A percentile compares a stretch with the other conserved stretches of the same genome.
phyloP scores from a whole-genome alignment of 2,329 filamentous ascomycete genomes.

The Gaeumannomyces tritici region DNA sequence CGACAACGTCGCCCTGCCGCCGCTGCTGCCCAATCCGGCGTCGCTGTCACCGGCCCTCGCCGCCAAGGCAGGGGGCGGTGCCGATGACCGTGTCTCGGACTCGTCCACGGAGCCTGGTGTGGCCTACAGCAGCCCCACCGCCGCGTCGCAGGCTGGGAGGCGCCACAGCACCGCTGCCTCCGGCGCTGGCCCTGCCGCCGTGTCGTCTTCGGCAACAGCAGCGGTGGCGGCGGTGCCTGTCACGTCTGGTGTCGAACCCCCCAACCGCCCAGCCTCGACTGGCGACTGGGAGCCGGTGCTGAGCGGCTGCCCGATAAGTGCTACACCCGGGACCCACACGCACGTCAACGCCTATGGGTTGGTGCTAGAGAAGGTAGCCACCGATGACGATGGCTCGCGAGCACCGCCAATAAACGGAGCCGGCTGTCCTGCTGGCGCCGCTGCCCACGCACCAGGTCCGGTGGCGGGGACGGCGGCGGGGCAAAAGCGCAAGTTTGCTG shows the following conservation, averaged over 20 bases:
- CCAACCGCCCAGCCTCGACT: not conserved
- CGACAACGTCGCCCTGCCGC: not conserved
- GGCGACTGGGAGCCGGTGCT: not conserved
- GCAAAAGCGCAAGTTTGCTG: constrained; percentile 29
- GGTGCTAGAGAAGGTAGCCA: not conserved
- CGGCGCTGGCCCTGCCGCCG: not conserved
- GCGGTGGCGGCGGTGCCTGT: not conserved
- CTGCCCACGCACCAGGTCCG: not conserved
- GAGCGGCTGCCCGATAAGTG: not conserved
- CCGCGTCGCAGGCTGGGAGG: not conserved
- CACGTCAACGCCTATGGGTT: not conserved
- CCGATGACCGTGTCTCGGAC: not conserved
- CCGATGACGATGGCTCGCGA: not conserved
- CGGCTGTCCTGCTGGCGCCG: not conserved
- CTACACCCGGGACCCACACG: not conserved
- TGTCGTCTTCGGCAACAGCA: not conserved
- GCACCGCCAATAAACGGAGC: not conserved
- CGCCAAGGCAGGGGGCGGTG: too few relatives aligned
- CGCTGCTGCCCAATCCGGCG: not conserved
- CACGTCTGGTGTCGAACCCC: not conserved
- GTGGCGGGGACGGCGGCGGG: constrained; percentile 10
- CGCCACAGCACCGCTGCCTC: not conserved
- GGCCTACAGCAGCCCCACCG: not conserved
- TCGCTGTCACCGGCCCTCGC: not conserved
- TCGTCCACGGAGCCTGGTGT: too few relatives aligned